These are phyloP conservation scores for Baudoinia panamericana DNA, from an alignment of 495 filamentous ascomycete genomes.

Conservation along the genomic window DNA sequence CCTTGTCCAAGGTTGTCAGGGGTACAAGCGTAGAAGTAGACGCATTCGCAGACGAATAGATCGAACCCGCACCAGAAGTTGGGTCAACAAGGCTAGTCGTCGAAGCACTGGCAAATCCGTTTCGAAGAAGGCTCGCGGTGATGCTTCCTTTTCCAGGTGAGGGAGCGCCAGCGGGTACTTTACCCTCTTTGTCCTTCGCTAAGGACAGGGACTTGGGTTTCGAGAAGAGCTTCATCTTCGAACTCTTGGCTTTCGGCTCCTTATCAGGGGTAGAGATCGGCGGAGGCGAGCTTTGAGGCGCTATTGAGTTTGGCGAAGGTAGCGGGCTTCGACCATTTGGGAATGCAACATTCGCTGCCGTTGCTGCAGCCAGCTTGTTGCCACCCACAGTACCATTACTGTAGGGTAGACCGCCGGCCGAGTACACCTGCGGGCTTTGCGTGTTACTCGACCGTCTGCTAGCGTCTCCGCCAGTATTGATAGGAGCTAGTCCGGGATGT, in stretches of 20 bases:
- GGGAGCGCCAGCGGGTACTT: constrained; percentile 56
- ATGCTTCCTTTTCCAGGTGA: constrained; percentile 66
- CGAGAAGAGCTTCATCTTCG: constrained; percentile 84
- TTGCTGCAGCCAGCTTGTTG: constrained; percentile 54
- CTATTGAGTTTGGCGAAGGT: constrained; percentile 23
- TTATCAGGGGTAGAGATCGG: constrained; percentile 33
- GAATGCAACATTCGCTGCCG: constrained; percentile 79
- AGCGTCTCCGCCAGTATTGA: constrained; percentile 38
- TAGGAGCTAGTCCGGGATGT: constrained; percentile 17
- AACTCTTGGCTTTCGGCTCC: constrained; percentile 62
- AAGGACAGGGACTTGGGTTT: constrained; percentile 74
- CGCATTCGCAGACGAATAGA: constrained; percentile 74
- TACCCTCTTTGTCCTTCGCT: constrained; percentile 52
- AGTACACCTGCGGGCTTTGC: constrained; percentile 40
- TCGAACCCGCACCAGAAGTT: constrained; percentile 19
- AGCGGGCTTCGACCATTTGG: constrained; percentile 42
- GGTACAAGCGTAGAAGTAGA: constrained; percentile 66
- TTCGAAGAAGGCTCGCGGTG: constrained; percentile 43
- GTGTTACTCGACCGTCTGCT: constrained; percentile 31
- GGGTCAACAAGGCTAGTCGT: constrained; percentile 62
- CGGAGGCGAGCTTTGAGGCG: constrained; percentile 9
- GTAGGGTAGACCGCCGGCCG: constrained; percentile 25
- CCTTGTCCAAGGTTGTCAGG: constrained; percentile 40
- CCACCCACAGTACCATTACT: constrained; percentile 58
- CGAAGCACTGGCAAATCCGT: constrained; percentile 59